Conservation (phyloP, 352 stramenopile species). For the Pythium apleroticum region DNA sequence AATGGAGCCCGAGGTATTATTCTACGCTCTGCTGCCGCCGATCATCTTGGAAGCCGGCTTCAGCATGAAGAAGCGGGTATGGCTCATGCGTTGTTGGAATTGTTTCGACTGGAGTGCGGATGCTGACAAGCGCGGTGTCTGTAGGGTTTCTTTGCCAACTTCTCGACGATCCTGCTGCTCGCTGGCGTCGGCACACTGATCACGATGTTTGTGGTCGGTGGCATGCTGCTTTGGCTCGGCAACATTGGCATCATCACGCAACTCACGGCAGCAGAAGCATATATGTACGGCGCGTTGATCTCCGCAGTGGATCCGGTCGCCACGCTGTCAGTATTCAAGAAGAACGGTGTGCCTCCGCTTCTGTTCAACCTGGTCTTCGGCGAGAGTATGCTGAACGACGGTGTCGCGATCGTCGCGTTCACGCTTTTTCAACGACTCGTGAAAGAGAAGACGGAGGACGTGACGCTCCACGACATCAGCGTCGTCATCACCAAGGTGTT, state of each 20-base stretch:
- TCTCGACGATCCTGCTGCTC: slow-evolving; percentile 85
- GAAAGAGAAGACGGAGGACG: slow-evolving; percentile 60
- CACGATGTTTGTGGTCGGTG: slow-evolving; percentile 78
- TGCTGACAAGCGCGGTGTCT: not conserved
- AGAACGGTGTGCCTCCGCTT: slow-evolving; percentile 77
- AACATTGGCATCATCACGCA: slow-evolving; percentile 73
- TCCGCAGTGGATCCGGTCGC: slow-evolving; percentile 93
- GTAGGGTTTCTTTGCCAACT: slow-evolving; percentile 87
- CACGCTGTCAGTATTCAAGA: slow-evolving; percentile 93
- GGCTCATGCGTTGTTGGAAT: not conserved
- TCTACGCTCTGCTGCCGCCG: slow-evolving; percentile 74
- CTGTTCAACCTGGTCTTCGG: slow-evolving; percentile 97
- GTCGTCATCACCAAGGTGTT: slow-evolving; percentile 82
- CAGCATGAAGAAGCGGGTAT: slow-evolving; percentile 86
- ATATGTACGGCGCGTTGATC: slow-evolving; percentile 92
- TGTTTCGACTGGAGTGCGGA: not conserved
- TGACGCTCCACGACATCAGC: slow-evolving; percentile 72
- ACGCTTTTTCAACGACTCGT: slow-evolving; percentile 83
- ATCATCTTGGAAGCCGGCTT: slow-evolving; percentile 88
- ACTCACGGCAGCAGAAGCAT: slow-evolving; percentile 85
- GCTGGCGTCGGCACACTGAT: slow-evolving; percentile 78
- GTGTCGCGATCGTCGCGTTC: slow-evolving; percentile 87
- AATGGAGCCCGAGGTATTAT: slow-evolving; percentile 82
- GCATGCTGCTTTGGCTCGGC: slow-evolving; percentile 71
- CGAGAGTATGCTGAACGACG: slow-evolving; percentile 95